Evolutionary conservation across 202 grass and related monocot genomes (phyloP).

Genomic region (Miscanthus sacchariflorus): DNA sequence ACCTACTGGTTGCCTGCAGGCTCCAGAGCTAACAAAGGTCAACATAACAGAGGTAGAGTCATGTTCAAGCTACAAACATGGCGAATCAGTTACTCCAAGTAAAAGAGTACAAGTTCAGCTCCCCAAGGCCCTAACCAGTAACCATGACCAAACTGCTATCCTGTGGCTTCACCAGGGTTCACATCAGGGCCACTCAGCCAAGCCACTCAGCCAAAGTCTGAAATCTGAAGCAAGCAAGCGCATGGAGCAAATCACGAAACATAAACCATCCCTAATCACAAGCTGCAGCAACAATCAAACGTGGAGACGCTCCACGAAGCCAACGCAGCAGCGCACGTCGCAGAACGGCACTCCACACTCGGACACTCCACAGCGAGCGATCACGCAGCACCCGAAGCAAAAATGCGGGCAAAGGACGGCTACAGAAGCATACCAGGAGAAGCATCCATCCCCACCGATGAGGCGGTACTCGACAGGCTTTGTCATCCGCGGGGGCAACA

Average conservation of each 20-base stretch:
- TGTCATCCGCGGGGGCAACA: conserved; percentile 86
- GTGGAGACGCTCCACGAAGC: background rate
- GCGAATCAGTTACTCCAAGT: background rate
- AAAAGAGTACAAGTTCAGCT: background rate
- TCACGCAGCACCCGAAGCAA: background rate
- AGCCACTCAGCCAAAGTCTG: background rate
- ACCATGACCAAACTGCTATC: background rate
- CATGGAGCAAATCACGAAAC: conserved; percentile 25
- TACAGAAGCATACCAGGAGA: conserved; percentile 68
- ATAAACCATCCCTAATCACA: conserved; percentile 9
- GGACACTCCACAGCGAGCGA: background rate
- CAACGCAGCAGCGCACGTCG: background rate
- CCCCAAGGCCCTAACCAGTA: background rate
- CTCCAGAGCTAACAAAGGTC: background rate
- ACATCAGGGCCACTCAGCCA: background rate
- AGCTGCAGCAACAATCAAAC: background rate
- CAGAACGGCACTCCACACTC: background rate
- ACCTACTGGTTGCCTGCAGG: background rate
- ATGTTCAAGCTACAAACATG: background rate
- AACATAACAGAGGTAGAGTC: background rate
- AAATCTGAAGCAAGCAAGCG: conserved; percentile 9
- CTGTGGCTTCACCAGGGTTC: background rate
- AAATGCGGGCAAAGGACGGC: background rate
- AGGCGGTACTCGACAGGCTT: conserved; percentile 82
- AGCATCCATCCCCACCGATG: conserved; percentile 84